Evolutionary conservation across 1,284 basidiomycete genomes (phyloP).

Genomic region (Malassezia japonica): DNA sequence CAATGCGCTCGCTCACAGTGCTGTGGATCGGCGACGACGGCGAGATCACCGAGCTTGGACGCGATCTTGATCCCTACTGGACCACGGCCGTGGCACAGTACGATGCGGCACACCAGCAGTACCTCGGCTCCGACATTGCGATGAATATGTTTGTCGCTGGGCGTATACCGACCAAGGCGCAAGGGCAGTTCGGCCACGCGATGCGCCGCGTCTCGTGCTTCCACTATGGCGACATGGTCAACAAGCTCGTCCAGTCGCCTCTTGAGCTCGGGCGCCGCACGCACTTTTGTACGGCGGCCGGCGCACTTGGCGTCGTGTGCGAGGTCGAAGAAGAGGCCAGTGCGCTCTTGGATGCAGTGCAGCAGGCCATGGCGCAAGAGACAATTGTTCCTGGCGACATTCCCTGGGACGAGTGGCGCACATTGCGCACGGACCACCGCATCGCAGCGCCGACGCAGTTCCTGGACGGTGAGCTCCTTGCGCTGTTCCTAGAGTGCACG

Average conservation of each 20-base stretch:
- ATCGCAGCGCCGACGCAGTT: constrained; percentile 25
- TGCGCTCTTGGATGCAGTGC: constrained; percentile 21
- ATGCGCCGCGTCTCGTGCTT: constrained; percentile 35
- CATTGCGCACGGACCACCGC: constrained; percentile 42
- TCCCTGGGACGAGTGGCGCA: constrained; percentile 31
- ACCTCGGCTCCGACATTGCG: constrained; percentile 38
- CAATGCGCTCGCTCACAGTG: constrained; percentile 38
- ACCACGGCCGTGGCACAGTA: constrained; percentile 32
- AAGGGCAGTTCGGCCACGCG: constrained; percentile 20
- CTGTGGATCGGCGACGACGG: constrained; percentile 25
- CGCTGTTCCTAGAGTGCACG: neutral
- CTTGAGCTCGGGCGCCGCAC: neutral
- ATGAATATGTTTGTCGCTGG: constrained; percentile 42
- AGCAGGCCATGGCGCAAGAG: constrained; percentile 22
- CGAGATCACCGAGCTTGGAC: constrained; percentile 29
- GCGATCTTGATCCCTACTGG: constrained; percentile 46
- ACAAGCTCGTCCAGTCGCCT: constrained; percentile 20
- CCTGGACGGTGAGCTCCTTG: constrained; percentile 34
- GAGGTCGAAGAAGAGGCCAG: constrained; percentile 18
- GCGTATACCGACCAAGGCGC: constrained; percentile 15
- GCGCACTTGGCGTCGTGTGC: constrained; percentile 32
- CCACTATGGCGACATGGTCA: constrained; percentile 45
- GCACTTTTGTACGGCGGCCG: constrained; percentile 31
- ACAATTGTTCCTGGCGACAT: constrained; percentile 21
- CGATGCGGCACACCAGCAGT: constrained; percentile 29